Evolutionary conservation across 305 asterid genomes (phyloP), one percentile per base, ranked within the genome.

Genomic region (Fraxinus velutina): DNA sequence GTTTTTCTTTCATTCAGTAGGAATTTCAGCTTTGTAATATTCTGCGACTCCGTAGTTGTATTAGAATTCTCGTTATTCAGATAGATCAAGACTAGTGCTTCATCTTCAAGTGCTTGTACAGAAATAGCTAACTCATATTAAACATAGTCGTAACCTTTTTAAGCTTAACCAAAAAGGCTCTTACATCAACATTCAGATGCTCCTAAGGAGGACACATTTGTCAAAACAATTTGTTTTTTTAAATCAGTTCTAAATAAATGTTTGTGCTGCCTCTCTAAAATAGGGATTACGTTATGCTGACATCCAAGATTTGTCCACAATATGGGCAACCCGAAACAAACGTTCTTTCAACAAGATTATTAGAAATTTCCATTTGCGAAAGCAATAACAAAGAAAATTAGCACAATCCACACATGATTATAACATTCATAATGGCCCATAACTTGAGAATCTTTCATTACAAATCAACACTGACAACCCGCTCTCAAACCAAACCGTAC

Each of bases 1-100:
- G 64, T 60, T 78, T 72, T 22, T 24, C 37, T 71, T 39, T 5
- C 68, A 76, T 29, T 83, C 44, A 15, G 75, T 30, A 70, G 79
- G 85, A 82, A 76, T 78, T 85, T 33, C 71, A 76, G 78, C 68
- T 66, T 21, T 74, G 75, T 79, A 34, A 66, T 78, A 60, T 36
- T 82, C 39, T 57, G 36, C 55, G 81, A 68, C 60, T 66, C 82
- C 44, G 44, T 81, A 32, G 12, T 52, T 22, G 19, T 39, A 15
- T 77, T 44, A 76, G 70, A 4, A 37, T 44, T 44, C 42, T 77
- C 24, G 62, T 17, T 10, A 15, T 55, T 55, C 27, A n/a, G 21
- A 55, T 17, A 29, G 70, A 60, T 60, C 17, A 66, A 66, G 13
- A 24, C 34, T 66, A 66, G 73, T 66, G 12, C 30, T 60, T 60